These are phyloP conservation scores for Russula griseocarnosa DNA, from an alignment of 768 basidiomycete species.

Conservation along the genomic window DNA sequence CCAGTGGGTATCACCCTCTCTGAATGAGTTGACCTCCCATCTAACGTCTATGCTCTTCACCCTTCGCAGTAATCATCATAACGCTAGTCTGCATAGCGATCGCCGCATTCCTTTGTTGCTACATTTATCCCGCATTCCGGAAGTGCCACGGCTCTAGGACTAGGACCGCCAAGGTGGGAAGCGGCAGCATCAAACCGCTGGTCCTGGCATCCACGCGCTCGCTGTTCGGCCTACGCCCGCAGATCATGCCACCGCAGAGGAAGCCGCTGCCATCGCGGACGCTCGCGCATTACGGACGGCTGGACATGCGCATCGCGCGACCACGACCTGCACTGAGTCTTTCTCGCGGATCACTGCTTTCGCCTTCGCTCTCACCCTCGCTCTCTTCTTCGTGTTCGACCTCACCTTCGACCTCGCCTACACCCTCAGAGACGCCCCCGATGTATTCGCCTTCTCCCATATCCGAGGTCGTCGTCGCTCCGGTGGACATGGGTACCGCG, in stretches of 20 bases:
- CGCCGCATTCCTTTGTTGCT: constrained; percentile 21
- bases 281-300: constrained; percentile 17
- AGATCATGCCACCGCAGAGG: neutral
- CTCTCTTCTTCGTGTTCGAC: neutral
- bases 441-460: neutral
- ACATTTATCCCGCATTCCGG: constrained; percentile 18
- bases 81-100: constrained; percentile 8
- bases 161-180: neutral
- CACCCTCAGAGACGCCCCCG: neutral
- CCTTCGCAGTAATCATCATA: constrained; percentile 9
- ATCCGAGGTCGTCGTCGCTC: constrained; percentile 15
- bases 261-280: neutral
- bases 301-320: constrained; percentile 20
- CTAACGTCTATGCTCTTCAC: neutral
- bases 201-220: constrained; percentile 8
- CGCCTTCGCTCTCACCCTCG: constrained; percentile 1
- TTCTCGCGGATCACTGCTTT: constrained; percentile 7
- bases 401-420: neutral
- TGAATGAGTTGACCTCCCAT: no score
- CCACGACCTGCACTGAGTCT: constrained; percentile 12
- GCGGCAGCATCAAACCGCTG: neutral
- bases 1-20: constrained; percentile 5
- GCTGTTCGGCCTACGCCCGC: constrained; percentile 6
- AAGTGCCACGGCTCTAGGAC: neutral
- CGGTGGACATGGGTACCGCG: constrained; percentile 2